Base-by-base conservation (phyloP, 169 alveolate species). In the Condylostoma magnum region DNA sequence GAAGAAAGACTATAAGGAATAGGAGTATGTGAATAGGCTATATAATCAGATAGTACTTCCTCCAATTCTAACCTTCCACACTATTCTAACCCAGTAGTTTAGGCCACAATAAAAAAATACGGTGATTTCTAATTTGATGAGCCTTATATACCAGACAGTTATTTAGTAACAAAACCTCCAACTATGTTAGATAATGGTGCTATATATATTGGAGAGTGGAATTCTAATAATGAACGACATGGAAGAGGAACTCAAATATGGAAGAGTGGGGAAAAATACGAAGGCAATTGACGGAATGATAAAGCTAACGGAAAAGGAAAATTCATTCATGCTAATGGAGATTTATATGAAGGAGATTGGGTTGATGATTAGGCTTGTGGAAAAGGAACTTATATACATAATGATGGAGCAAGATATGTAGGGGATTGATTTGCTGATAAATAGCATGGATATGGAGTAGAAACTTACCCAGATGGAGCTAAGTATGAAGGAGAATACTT, bases 311-410 rank as follows among this genome's bases (percentile, higher is more conserved):
- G 94, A 10, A 70, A 79, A 54, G 94, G 94, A 6, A 76, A 84
- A 44, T 71, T 87, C 37, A 83, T 83, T 50, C 94, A 83, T 43
- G 83, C 86, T 0, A 90, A 83, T 54, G 94, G 94, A 0, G 94
- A 87, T 75, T 87, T 82, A 15, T 87, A 87, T 77, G 87, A 87
- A 67, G 94, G 94, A 34, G 85, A 70, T 34, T 87, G 94, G 89
- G 66, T 71, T 34, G 83, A 87, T 65, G 90, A 87, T 63, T 80
- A 85, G 67, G 90, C 94, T 10, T 86, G 83, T 71, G 94, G 94
- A 15, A 38, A 76, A 43, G 94, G 94, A 33, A 57, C 82, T 6
- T 87, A 83, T 68, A 81, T 80, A 12, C 89, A 86, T 66, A 69
- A 80, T 28, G 94, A 87, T 57, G 94, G 94, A 27, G 91, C 86